These are phyloP conservation scores for Deakozyma indianensis DNA, from an alignment of 805 yeast species.

Conservation along the genomic window DNA sequence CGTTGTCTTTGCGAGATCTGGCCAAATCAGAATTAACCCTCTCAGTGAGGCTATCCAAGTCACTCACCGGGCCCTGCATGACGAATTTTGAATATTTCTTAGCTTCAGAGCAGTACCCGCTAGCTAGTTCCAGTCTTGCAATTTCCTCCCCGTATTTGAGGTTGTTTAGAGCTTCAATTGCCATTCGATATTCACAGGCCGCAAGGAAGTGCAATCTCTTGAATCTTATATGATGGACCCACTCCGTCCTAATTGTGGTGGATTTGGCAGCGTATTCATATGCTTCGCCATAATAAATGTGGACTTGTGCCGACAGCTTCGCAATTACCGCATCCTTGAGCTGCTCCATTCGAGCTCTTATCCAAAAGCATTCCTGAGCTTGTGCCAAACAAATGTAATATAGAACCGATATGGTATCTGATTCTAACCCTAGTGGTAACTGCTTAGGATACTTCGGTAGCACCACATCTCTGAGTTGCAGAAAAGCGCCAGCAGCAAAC, in stretches of 20 bases:
- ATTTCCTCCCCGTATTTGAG: conserved; percentile 62
- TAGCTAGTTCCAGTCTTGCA: conserved; percentile 31
- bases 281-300: conserved; percentile 39
- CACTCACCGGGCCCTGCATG: conserved; percentile 25
- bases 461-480: conserved; percentile 19
- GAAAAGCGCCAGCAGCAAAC: conserved; percentile 53
- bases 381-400: conserved; percentile 53
- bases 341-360: conserved; percentile 38
- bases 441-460: conserved; percentile 12
- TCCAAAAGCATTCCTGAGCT: conserved; percentile 82
- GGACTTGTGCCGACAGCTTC: conserved; percentile 48
- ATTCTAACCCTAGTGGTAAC: conserved; percentile 33
- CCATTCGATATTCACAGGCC: conserved; percentile 52
- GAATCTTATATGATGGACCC: conserved; percentile 46
- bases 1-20: conserved; percentile 64
- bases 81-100: conserved; percentile 25
- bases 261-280: conserved; percentile 30
- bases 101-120: conserved; percentile 27
- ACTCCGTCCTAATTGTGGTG: conserved; percentile 41
- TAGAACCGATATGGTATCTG: conserved; percentile 36
- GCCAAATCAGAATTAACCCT: conserved; percentile 32
- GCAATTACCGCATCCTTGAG: conserved; percentile 49
- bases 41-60: conserved; percentile 34
- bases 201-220: conserved; percentile 57
- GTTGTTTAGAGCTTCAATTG: conserved; percentile 32